Evolutionary conservation across 148 eudicot genomes (phyloP), one percentile per base, ranked within the genome.

Genomic region (Euryodendron excelsum): DNA sequence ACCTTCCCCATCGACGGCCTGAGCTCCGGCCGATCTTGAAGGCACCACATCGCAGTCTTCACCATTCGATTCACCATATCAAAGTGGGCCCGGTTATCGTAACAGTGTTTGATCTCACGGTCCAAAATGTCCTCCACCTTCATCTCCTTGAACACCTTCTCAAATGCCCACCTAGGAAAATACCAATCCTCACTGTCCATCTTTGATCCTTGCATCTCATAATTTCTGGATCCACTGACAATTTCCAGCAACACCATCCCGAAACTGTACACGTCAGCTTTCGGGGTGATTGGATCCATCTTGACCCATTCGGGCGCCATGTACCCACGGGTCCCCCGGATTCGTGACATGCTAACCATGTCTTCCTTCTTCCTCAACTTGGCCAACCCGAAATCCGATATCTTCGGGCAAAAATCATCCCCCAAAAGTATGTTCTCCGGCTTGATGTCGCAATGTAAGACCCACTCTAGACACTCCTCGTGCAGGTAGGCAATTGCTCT

Each of bases 1-100:
- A 90, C 98, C 74, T 91, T 94, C 45, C 98, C 98, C 98, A 94
- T 94, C 2, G 98, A 94, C 0, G 98, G 98, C 80, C 98, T 86
- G 81, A 53, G 62, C 58, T 94, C 98, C 0, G 94, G 90, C 81
- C 86, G 83, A 80, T 94, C 98, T 70, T 94, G 98, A 21, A 94
- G 85, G 81, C 98, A 94, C 98, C 98, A 94, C 89, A 94, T 88
- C 0, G 97, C 97, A 0, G 98, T 94, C 82, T 92, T 92, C 82
- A 94, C 96, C 98, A 94, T 92, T 58, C 98, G 83, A 37, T 88
- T 80, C 0, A 94, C 87, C 82, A 92, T 73, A 33, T 87, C 85
- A 36, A 84, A 85, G 63, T 94, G 97, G 25, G 74, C 85, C 47
- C 81, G 82, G 47, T 78, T 78, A 62, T 92, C 93, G 17, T 88